These are phyloP conservation scores for Cicer pinnatifidum DNA, from an alignment of 306 rosid genomes.

Conservation along the genomic window DNA sequence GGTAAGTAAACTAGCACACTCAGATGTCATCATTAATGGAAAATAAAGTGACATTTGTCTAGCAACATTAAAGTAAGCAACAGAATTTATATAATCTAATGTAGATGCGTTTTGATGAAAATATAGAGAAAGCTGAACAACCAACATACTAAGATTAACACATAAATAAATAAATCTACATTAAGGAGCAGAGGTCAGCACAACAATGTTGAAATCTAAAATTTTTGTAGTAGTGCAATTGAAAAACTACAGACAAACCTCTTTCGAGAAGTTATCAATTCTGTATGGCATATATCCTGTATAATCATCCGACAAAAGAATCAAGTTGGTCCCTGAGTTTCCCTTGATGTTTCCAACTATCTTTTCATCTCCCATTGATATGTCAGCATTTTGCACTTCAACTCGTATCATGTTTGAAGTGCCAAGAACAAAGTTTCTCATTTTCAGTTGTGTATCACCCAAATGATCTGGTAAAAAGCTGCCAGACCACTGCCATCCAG, in stretches of 20 bases:
- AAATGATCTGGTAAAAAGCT: constrained; percentile 87
- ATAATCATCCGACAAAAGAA: constrained; percentile 92
- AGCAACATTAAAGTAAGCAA: constrained; percentile 11
- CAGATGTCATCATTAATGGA: constrained; percentile 5
- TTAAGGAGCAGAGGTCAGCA: constrained; percentile 21
- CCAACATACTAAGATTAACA: neutral
- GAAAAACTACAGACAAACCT: constrained; percentile 65
- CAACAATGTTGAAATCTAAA: constrained; percentile 31
- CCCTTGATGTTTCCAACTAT: constrained; percentile 87
- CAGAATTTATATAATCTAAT: neutral
- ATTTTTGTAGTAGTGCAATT: constrained; percentile 19
- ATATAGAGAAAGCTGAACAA: constrained; percentile 18
- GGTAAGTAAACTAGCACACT: constrained; percentile 29
- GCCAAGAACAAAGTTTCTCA: constrained; percentile 76
- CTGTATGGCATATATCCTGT: constrained; percentile 98
- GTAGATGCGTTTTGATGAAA: constrained; percentile 6
- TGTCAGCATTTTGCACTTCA: constrained; percentile 97
- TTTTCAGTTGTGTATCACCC: constrained; percentile 93
- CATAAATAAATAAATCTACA: neutral
- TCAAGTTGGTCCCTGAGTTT: constrained; percentile 87
- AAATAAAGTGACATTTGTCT: constrained; percentile 8
- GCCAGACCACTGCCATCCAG: constrained; percentile 99
- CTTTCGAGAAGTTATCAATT: constrained; percentile 88
- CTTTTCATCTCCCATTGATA: constrained; percentile 75
- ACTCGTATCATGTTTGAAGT: constrained; percentile 75